phyloP scores from a whole-genome alignment of 768 basidiomycete species.

The Lactifluus rugatus region DNA sequence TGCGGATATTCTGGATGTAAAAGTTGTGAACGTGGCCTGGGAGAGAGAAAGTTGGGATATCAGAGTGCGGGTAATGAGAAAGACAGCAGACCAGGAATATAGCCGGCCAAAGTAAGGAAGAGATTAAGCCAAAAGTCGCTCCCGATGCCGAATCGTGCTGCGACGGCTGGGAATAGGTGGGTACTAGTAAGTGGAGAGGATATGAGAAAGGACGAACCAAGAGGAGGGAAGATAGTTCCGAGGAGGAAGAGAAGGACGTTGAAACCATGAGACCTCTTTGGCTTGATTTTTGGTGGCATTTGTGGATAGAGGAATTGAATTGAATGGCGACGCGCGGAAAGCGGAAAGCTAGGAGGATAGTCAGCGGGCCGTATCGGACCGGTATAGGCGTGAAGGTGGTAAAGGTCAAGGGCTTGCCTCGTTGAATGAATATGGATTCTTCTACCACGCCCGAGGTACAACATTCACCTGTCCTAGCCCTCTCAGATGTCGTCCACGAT shows the following conservation, averaged over 20 bases:
- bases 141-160: slow-evolving; percentile 86
- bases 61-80: slow-evolving; percentile 3
- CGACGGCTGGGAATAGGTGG: slow-evolving; percentile 56
- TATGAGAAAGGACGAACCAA: slow-evolving; percentile 45
- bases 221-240: slow-evolving; percentile 85
- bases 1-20: slow-evolving; percentile 93
- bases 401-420: background rate
- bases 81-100: slow-evolving; percentile 60
- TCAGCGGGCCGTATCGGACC: background rate
- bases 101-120: slow-evolving; percentile 81
- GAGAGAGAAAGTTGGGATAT: slow-evolving; percentile 8
- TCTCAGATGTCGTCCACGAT: slow-evolving; percentile 81
- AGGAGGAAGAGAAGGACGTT: slow-evolving; percentile 72
- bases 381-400: background rate
- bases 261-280: slow-evolving; percentile 74
- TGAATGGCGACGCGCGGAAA: too few species aligned
- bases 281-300: slow-evolving; percentile 32
- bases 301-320: background rate
- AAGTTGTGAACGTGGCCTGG: slow-evolving; percentile 87
- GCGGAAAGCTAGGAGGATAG: too few species aligned
- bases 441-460: slow-evolving; percentile 20
- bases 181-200: background rate
- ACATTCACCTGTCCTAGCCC: slow-evolving; percentile 51
- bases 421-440: background rate
- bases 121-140: slow-evolving; percentile 87